Evolutionary conservation across 345 rosid genomes (phyloP).

Genomic region (Brassica nigra): DNA sequence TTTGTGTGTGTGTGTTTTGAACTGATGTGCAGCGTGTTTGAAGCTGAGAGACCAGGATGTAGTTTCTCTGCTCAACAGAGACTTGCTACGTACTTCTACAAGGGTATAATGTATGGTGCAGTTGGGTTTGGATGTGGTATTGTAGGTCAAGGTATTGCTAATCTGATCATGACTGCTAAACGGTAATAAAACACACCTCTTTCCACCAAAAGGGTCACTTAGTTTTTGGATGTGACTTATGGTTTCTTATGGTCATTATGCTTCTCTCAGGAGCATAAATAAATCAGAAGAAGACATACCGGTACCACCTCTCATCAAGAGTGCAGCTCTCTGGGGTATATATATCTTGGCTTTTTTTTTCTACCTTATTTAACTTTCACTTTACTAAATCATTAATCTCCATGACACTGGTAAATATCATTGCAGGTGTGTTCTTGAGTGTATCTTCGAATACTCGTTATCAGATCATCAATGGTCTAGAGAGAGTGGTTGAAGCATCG

Average conservation of each 20-base stretch:
- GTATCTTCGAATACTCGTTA: slow-evolving; percentile 89
- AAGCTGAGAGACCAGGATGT: slow-evolving; percentile 88
- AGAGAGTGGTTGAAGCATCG: slow-evolving; percentile 71
- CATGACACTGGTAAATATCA: not conserved
- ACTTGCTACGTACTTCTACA: slow-evolving; percentile 71
- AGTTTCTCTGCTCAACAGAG: slow-evolving; percentile 67
- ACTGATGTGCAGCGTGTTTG: slow-evolving; percentile 61
- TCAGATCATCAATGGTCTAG: slow-evolving; percentile 77
- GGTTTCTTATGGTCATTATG: not conserved
- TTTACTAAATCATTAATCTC: not conserved
- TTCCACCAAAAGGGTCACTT: not conserved
- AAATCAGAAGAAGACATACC: slow-evolving; percentile 87
- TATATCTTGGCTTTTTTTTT: slow-evolving; percentile 8
- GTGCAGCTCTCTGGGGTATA: slow-evolving; percentile 98
- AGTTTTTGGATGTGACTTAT: slow-evolving; percentile 23
- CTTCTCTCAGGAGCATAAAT: slow-evolving; percentile 58
- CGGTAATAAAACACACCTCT: slow-evolving; percentile 48
- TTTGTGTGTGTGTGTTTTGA: slow-evolving; percentile 13
- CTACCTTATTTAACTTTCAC: not conserved
- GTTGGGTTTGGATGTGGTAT: slow-evolving; percentile 96
- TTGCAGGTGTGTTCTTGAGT: slow-evolving; percentile 68
- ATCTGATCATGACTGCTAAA: slow-evolving; percentile 89
- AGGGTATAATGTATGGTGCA: slow-evolving; percentile 82
- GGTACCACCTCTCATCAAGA: slow-evolving; percentile 82
- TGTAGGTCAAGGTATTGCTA: slow-evolving; percentile 92